Evolutionary conservation across 2,329 filamentous ascomycete species (phyloP).

Genomic region (Fusarium humuli): DNA sequence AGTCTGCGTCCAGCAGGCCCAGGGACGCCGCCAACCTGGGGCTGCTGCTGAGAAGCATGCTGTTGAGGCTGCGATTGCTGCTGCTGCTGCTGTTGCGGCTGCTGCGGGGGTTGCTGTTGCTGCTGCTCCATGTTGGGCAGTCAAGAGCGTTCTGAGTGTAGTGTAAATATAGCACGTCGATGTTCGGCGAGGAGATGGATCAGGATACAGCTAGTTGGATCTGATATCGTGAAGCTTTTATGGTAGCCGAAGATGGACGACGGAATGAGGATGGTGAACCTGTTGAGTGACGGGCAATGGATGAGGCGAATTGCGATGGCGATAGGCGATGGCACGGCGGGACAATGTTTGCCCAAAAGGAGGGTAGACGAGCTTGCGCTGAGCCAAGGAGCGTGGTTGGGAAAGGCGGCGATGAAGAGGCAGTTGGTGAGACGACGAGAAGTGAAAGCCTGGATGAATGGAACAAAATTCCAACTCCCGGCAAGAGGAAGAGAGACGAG

Average conservation of each 20-base stretch:
- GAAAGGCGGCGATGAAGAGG: conserved; percentile 51
- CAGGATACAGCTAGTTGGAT: conserved; percentile 40
- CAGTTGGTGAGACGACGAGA: conserved; percentile 55
- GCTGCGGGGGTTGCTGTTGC: conserved; percentile 67
- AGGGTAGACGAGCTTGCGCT: conserved; percentile 52
- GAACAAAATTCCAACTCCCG: conserved; percentile 53
- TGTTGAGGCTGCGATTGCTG: conserved; percentile 73
- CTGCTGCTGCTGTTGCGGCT: conserved; percentile 60
- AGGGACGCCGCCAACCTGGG: conserved; percentile 67
- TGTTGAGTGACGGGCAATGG: conserved; percentile 42
- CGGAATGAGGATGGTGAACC: conserved; percentile 41
- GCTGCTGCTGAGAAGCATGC: conserved; percentile 59
- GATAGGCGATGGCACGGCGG: conserved; percentile 48
- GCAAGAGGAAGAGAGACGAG: conserved; percentile 46
- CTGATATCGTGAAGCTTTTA: conserved; percentile 40
- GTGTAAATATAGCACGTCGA: conserved; percentile 51
- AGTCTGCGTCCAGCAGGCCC: conserved; percentile 89
- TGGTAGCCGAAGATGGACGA: conserved; percentile 41
- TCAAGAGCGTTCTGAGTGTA: conserved; percentile 51
- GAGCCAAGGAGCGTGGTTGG: conserved; percentile 55
- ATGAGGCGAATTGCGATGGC: conserved; percentile 46
- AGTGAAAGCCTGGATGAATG: conserved; percentile 59
- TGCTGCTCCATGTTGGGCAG: conserved; percentile 69
- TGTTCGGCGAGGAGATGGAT: conserved; percentile 49
- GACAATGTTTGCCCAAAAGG: conserved; percentile 54